A percentile compares a stretch with the other conserved stretches of the same genome.
phyloP scores from a whole-genome alignment of 768 basidiomycete species.

The Calocera viscosa region DNA sequence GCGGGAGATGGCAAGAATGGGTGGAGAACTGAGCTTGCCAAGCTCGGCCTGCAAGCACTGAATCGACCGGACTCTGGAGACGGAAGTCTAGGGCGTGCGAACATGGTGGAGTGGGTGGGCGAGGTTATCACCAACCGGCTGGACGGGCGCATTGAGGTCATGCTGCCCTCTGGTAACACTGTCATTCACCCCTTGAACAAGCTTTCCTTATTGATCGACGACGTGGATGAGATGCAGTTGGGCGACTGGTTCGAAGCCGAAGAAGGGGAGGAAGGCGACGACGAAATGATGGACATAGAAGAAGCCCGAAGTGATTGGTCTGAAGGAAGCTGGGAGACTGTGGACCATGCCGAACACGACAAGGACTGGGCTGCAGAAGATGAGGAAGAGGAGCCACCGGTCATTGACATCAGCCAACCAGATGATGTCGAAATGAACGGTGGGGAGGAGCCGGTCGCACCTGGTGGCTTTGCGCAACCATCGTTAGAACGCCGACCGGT shows the following conservation, averaged over 20 bases:
- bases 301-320: constrained; percentile 1
- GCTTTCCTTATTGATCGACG: constrained; percentile 62
- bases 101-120: constrained; percentile 61
- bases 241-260: constrained; percentile 25
- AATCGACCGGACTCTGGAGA: background rate
- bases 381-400: constrained; percentile 11
- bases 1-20: constrained; percentile 49
- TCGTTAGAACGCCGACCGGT: constrained; percentile 1
- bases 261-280: constrained; percentile 26
- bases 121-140: constrained; percentile 60
- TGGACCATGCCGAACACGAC: constrained; percentile 7
- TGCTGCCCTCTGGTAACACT: constrained; percentile 45
- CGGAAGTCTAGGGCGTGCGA: constrained; percentile 25
- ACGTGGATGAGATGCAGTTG: constrained; percentile 51
- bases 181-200: constrained; percentile 49
- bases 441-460: background rate
- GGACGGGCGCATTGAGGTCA: constrained; percentile 62
- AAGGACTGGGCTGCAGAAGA: constrained; percentile 9
- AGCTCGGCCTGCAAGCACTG: constrained; percentile 8
- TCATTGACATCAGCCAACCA: background rate
- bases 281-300: constrained; percentile 20
- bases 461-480: background rate
- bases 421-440: background rate
- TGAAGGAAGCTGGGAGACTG: constrained; percentile 18
- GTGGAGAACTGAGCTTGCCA: constrained; percentile 13